Evolutionary conservation across 352 stramenopile species (phyloP), one percentile per base, ranked within the genome.

Genomic region (Discostella stelligera): DNA sequence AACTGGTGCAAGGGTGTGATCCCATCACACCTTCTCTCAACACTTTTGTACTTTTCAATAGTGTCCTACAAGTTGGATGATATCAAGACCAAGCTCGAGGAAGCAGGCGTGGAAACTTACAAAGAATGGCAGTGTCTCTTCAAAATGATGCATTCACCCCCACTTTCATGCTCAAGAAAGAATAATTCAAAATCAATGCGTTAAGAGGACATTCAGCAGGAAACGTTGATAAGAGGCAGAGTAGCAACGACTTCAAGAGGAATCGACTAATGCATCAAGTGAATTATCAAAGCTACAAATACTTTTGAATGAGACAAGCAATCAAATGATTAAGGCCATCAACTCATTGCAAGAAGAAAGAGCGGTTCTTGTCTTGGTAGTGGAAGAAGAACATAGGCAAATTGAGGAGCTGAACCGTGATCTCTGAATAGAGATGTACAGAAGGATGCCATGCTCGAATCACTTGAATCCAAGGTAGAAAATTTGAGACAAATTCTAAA

Each of bases 11-110:
- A 71, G 7, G 53, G 68, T 41, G 30, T 53, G 21, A 69, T 68
- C 16, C 61, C 65, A 18, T 60, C 50, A 6, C 58, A 75, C 25
- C 49, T 81, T 54, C 49, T 81, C 10, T 77, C 66, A 13, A 76
- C 74, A 1, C 39, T 81, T 18, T 23, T 81, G 6, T 81, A 81
- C 18, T 20, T 81, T 21, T 52, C 74, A 48, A 63, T 81, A 53
- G 66, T 81, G 66, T 50, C 66, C 9, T 59, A 73, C 30, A 81
- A 81, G 50, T 30, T 81, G 18, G 74, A 81, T 39, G 60, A 81
- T 32, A 81, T 81, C 66, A 81, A 81, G 49, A 62, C 55, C 3
- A 75, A 77, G 61, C 74, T 81, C 56, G 58, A 72, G 65, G 62
- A 76, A 30, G 66, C 68, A 10, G 66, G 77, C 39, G 9, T 13